These are phyloP conservation scores for Colletotrichum gigasporum DNA, from an alignment of 2,329 filamentous ascomycete genomes.

Conservation along the genomic window DNA sequence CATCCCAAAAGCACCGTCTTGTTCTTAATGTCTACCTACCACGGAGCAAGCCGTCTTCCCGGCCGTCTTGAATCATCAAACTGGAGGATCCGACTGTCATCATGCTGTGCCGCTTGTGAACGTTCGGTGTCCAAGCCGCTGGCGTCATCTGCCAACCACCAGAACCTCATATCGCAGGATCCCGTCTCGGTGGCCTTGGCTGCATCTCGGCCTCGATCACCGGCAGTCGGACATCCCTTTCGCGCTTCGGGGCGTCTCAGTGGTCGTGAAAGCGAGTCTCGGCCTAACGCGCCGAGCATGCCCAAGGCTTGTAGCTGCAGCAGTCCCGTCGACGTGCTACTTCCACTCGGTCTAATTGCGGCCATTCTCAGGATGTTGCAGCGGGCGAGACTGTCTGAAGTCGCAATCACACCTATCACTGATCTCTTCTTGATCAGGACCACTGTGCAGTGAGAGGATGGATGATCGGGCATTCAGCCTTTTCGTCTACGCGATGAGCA, in stretches of 20 bases:
- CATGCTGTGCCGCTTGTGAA: not conserved
- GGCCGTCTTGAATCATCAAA: not conserved
- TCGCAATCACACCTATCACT: too few species aligned
- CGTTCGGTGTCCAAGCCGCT: not conserved
- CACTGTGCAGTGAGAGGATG: too few species aligned
- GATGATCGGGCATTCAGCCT: too few species aligned
- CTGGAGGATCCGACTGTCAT: not conserved
- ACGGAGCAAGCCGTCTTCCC: not conserved
- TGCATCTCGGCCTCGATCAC: too few species aligned
- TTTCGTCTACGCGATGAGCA: too few species aligned
- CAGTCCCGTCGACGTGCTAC: too few species aligned
- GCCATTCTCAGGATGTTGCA: too few species aligned
- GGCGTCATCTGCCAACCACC: not conserved
- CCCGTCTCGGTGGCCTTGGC: not conserved
- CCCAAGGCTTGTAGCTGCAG: not conserved
- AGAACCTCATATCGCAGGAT: not conserved
- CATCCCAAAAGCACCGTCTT: too few species aligned
- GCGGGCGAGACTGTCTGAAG: too few species aligned
- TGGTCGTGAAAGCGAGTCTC: not conserved
- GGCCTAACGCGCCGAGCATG: not conserved
- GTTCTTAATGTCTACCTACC: not conserved
- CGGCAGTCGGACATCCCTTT: not conserved
- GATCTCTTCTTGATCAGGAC: too few species aligned
- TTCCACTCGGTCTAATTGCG: too few species aligned
- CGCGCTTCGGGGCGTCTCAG: not conserved